These are phyloP conservation scores for Trichoderma sp. DNA, from an alignment of 2,329 filamentous ascomycete genomes.

Conservation along the genomic window DNA sequence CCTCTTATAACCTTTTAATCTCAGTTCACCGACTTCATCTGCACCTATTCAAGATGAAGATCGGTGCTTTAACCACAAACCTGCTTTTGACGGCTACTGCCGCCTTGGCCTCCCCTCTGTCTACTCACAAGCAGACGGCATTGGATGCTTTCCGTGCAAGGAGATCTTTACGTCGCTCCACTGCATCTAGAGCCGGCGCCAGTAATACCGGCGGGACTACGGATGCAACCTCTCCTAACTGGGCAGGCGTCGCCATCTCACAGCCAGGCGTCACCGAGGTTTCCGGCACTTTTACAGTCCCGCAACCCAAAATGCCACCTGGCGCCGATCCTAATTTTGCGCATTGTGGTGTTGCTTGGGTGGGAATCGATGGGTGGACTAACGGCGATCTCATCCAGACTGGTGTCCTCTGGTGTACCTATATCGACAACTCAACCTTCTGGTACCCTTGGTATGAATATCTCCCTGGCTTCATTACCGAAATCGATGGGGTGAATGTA, in stretches of 20 bases:
- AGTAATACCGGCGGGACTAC: not conserved
- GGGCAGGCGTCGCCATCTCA: not conserved
- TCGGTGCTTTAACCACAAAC: not conserved
- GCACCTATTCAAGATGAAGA: not conserved
- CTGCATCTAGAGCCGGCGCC: not conserved
- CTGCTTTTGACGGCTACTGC: not conserved
- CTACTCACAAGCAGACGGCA: constrained; percentile 2
- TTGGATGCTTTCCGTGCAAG: constrained; percentile 5
- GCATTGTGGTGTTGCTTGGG: constrained; percentile 6
- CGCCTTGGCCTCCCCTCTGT: not conserved
- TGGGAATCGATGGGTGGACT: constrained; percentile 5
- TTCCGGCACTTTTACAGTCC: not conserved
- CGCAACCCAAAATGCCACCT: not conserved
- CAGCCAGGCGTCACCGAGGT: not conserved
- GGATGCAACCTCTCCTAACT: not conserved
- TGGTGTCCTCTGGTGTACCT: constrained; percentile 2
- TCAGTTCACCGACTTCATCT: not conserved
- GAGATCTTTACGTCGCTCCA: not conserved
- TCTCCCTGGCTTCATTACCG: not conserved
- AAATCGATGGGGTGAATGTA: not conserved
- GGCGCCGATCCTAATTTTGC: not conserved
- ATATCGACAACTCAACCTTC: not conserved
- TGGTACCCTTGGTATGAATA: constrained; percentile 13
- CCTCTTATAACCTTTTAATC: not conserved
- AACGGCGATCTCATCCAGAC: constrained; percentile 10